Base-by-base conservation (phyloP, 345 rosid species). In the Anacardium occidentale region DNA sequence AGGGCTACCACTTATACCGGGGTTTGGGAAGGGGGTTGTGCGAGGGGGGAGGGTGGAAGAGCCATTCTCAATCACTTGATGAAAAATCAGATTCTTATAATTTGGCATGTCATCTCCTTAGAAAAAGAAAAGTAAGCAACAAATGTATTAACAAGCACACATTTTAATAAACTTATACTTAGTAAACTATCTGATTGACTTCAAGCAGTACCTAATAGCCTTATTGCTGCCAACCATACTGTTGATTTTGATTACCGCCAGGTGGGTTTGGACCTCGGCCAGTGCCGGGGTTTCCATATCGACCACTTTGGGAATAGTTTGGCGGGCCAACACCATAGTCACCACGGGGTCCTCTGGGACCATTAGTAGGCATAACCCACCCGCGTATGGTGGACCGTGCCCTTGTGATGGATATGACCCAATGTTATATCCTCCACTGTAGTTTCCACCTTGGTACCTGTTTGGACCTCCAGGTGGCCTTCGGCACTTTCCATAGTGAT, bases 371-470 rank as follows among this genome's bases (percentile, higher is more conserved):
- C 84, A 89, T 80, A 69, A 90, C 85, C 89, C 75, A 34, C 96
- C 84, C 20, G 77, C 89, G 57, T 92, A 91, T 10, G 94, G 94
- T 21, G 89, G 97, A 10, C 86, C 94, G 0, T 91, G 89, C 5
- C 97, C 96, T 70, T 92, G 99, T 32, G 87, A 88, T 64, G 92
- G 98, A 81, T 91, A 89, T 12, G 90, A 88, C 13, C 96, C 97
- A 9, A 78, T 83, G 65, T 82, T 85, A 69, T 94, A 94, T 66
- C 97, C 91, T 55, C 88, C 76, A 70, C 54, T 75, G 65, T 80
- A 80, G 53, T 75, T 75, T 25, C 90, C 90, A 76, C 64, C 80
- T 40, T 79, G 81, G 72, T 83, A 90, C 58, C 94, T 86, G 75
- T 91, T 89, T 68, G 90, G 92, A 20, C 92, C 89, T 61, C 89